Conservation (phyloP, 495 filamentous ascomycete species). For the Clavariopsis aquatica region DNA sequence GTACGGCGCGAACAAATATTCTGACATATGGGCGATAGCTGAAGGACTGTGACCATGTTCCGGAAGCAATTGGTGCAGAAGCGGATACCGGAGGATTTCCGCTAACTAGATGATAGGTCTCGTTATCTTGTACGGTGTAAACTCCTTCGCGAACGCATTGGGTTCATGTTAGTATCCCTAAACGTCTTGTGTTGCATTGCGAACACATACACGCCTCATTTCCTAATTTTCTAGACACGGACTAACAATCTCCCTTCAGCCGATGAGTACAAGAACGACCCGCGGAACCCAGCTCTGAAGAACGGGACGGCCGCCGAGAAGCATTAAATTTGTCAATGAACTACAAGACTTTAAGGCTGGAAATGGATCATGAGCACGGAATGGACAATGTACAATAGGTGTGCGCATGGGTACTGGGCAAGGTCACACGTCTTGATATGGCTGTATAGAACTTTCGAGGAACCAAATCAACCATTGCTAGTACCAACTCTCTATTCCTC, state of each 20-base stretch:
- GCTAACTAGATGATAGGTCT: slow-evolving; percentile 55
- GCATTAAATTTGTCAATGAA: slow-evolving; percentile 10
- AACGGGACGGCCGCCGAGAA: slow-evolving; percentile 12
- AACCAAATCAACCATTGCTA: slow-evolving; percentile 9
- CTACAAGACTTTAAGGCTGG: background rate
- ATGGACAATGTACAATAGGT: slow-evolving; percentile 37
- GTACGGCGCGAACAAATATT: slow-evolving; percentile 57
- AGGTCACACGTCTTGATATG: slow-evolving; percentile 1
- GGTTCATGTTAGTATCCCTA: slow-evolving; percentile 65
- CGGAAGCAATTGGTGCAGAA: background rate
- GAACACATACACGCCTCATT: slow-evolving; percentile 13
- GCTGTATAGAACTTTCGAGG: slow-evolving; percentile 34
- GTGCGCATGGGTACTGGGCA: slow-evolving; percentile 11
- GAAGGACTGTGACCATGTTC: background rate
- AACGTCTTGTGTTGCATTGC: background rate
- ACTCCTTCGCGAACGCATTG: slow-evolving; percentile 69
- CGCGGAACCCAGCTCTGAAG: slow-evolving; percentile 78
- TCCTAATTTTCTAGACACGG: background rate
- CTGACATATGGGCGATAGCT: background rate
- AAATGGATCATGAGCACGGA: slow-evolving; percentile 2
- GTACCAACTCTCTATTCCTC: background rate
- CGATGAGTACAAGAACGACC: slow-evolving; percentile 94
- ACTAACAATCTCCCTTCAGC: slow-evolving; percentile 52
- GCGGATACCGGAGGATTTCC: background rate
- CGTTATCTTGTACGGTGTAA: slow-evolving; percentile 84